Evolutionary conservation across 768 basidiomycete species (phyloP).

Genomic region (Phylloporus scabripes): DNA sequence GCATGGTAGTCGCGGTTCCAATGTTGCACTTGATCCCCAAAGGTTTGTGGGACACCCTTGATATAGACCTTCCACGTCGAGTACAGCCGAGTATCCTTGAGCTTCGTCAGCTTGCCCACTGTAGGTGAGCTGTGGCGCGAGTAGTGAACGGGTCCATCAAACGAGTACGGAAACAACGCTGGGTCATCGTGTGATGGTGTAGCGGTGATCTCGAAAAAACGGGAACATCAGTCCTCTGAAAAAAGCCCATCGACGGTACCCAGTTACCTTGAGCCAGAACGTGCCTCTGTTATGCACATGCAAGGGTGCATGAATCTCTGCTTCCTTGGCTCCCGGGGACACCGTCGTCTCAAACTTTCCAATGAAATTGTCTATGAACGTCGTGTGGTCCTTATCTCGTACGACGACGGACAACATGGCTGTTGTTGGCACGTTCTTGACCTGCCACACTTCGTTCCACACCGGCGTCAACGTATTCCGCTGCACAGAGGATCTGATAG

Average conservation of each 20-base stretch:
- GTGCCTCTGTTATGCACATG: constrained; percentile 49
- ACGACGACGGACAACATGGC: constrained; percentile 57
- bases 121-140: constrained; percentile 68
- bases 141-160: constrained; percentile 70
- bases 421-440: constrained; percentile 67
- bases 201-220: constrained; percentile 48
- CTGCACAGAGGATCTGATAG: constrained; percentile 58
- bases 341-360: constrained; percentile 57
- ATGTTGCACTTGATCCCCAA: constrained; percentile 52
- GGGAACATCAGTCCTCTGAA: constrained; percentile 1
- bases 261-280: constrained; percentile 60
- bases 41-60: constrained; percentile 52
- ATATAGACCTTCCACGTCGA: constrained; percentile 77
- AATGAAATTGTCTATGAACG: constrained; percentile 54
- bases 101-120: constrained; percentile 56
- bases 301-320: constrained; percentile 51
- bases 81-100: constrained; percentile 59
- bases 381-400: constrained; percentile 63
- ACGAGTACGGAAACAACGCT: constrained; percentile 48
- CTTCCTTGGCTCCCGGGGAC: constrained; percentile 55
- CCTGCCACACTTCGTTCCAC: constrained; percentile 71
- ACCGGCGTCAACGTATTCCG: constrained; percentile 52
- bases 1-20: constrained; percentile 68
- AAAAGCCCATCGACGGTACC: not conserved
- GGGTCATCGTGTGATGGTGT: constrained; percentile 41